These are phyloP conservation scores for Bacterosira constricta DNA, from an alignment of 108 stramenopile species.

Conservation along the genomic window DNA sequence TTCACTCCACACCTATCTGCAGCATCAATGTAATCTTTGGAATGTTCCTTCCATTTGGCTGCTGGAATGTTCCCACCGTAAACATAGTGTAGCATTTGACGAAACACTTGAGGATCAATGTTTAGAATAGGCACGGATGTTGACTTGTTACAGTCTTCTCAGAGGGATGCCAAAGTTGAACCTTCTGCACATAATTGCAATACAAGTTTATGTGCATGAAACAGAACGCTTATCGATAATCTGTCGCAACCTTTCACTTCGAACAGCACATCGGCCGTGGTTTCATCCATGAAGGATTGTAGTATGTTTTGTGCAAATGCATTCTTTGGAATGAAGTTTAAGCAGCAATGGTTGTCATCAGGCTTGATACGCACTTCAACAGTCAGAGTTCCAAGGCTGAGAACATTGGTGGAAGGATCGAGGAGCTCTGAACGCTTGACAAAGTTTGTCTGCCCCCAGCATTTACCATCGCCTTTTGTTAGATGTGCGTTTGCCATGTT, in stretches of 20 bases:
- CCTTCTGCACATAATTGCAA: not conserved
- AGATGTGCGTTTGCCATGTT: too few relatives aligned
- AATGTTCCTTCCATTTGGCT: conserved; percentile 7
- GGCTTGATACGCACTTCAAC: not conserved
- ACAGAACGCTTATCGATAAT: not conserved
- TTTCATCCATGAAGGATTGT: not conserved
- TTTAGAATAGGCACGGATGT: conserved; percentile 21
- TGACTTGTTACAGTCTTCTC: conserved; percentile 1
- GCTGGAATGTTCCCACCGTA: conserved; percentile 22
- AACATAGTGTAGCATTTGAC: conserved; percentile 10
- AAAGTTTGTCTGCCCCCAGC: too few relatives aligned
- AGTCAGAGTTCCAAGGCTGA: not conserved
- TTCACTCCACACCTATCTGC: conserved; percentile 68
- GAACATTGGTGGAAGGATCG: too few relatives aligned
- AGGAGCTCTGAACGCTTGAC: too few relatives aligned
- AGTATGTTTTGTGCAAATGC: not conserved
- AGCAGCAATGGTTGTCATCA: not conserved
- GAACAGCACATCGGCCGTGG: not conserved
- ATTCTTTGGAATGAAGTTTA: conserved; percentile 1
- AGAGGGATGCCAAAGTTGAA: conserved; percentile 16
- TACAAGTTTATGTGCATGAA: conserved; percentile 1
- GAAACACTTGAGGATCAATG: conserved; percentile 27
- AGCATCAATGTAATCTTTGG: conserved; percentile 28
- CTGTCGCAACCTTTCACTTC: not conserved
- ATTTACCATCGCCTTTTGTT: too few relatives aligned